Evolutionary conservation across 345 rosid species (phyloP), one percentile per base, ranked within the genome.

Genomic region (Pseudoturritis turrita): DNA sequence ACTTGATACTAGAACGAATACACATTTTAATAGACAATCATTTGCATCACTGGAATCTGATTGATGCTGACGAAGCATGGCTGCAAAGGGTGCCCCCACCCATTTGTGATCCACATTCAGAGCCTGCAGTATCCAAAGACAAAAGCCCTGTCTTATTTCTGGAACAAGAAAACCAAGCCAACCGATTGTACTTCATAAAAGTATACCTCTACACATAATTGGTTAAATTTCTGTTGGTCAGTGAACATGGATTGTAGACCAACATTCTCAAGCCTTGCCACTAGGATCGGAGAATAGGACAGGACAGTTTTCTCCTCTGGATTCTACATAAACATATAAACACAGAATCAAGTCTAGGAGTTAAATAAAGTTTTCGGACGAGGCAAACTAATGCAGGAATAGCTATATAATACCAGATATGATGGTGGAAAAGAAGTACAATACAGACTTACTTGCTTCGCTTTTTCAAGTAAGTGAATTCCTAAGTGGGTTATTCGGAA

Each of bases 31-130:
- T 21, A 81, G 52, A 70, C 81, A 77, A 64, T 68, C 86, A 82
- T 83, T 73, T 78, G 82, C 70, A 55, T 82, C 90, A 62, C 72
- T 70, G 33, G 65, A 57, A 57, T 77, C 85, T 64, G 76, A 47
- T 60, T 70, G 91, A 82, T 89, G 92, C 78, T 84, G 81, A 46
- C 96, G 91, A 78, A 94, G 87, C 93, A 94, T 82, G 55, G 98
- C 85, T 21, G 89, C 88, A 84, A 84, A 88, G 72, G 96, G 98
- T 75, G 97, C 87, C 67, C 91, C 96, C 12, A 10, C 43, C 97
- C 96, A 85, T 86, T 89, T 90, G 61, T 82, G 76, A 62, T 89
- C 97, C 28, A 94, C 82, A 77, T 78, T 81, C 56, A 88, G 40
- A 57, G 94, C 85, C 97, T 94, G 80, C 80, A 79, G 68, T 47